Percentiles rank a stretch among this genome's conserved stretches.
These are phyloP conservation scores for Uncinocarpus reesii DNA, from an alignment of 2,329 filamentous ascomycete species.

Conservation along the genomic window DNA sequence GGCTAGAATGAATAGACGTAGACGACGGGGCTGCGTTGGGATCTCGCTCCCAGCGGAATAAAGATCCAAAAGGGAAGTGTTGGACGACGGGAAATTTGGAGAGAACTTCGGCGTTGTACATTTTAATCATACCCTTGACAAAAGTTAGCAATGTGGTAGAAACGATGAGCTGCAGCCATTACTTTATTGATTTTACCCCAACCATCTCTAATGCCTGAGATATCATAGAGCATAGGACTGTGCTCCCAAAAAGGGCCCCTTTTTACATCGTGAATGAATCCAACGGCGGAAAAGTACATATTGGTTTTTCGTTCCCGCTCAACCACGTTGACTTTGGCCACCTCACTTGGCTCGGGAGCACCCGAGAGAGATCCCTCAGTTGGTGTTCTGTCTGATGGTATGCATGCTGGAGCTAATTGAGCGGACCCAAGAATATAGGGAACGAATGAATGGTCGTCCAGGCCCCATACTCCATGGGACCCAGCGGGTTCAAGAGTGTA, in stretches of 20 bases:
- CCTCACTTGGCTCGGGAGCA: constrained; percentile 60
- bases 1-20: constrained; percentile 42
- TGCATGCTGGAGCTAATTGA: constrained; percentile 69
- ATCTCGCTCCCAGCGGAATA: constrained; percentile 68
- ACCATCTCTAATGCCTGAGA: constrained; percentile 80
- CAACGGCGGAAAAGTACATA: constrained; percentile 90
- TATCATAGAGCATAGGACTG: constrained; percentile 86
- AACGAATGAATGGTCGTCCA: constrained; percentile 93
- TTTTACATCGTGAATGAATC: constrained; percentile 97
- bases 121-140: constrained; percentile 88
- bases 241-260: constrained; percentile 95
- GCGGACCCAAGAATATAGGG: constrained; percentile 94
- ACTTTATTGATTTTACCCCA: constrained; percentile 98
- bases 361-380: constrained; percentile 65
- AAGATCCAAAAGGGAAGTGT: constrained; percentile 73
- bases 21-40: constrained; percentile 46
- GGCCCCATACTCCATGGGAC: constrained; percentile 92
- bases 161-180: constrained; percentile 3
- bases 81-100: constrained; percentile 98
- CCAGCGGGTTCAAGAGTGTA: constrained; percentile 93
- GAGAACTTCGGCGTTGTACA: constrained; percentile 95
- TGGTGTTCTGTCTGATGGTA: constrained; percentile 53
- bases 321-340: constrained; percentile 56
- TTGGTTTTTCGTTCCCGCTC: constrained; percentile 56
- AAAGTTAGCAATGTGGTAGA: background rate